Conservation (phyloP, 441 rosid species). For the Erodium moschatum region DNA sequence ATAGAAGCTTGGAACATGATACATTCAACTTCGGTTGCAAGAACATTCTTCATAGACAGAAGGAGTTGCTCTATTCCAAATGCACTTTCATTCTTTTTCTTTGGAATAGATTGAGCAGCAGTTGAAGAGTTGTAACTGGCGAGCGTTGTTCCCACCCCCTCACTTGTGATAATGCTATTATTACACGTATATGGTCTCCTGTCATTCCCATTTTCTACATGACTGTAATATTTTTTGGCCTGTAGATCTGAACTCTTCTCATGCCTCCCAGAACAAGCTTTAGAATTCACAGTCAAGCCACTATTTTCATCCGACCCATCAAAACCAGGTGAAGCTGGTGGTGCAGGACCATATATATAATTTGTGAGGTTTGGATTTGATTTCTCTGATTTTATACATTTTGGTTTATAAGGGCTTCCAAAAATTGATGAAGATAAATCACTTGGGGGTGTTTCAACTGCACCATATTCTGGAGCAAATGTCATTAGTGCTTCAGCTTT, state of each 20-base stretch:
- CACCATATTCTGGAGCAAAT: conserved; percentile 96
- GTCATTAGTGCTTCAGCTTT: conserved; percentile 98
- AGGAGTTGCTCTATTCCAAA: conserved; percentile 47
- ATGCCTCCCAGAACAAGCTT: conserved; percentile 39
- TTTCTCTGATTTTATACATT: conserved; percentile 58
- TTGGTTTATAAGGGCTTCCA: conserved; percentile 82
- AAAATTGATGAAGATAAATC: conserved; percentile 60
- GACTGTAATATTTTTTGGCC: conserved; percentile 55
- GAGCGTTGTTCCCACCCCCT: conserved; percentile 37
- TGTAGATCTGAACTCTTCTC: conserved; percentile 31
- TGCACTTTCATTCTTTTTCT: conserved; percentile 45
- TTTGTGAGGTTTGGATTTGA: conserved; percentile 62
- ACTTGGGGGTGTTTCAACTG: conserved; percentile 71
- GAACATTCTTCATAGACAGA: conserved; percentile 54
- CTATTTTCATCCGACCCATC: conserved; percentile 64
- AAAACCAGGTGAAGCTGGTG: conserved; percentile 55
- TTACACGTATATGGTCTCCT: conserved; percentile 33
- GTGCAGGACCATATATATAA: conserved; percentile 76
- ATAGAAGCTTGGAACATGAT: conserved; percentile 84
- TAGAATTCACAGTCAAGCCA: conserved; percentile 36
- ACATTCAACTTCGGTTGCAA: conserved; percentile 86
- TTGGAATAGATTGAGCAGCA: conserved; percentile 43
- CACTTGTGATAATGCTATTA: conserved; percentile 40
- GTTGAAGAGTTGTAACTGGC: conserved; percentile 50
- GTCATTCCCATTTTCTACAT: conserved; percentile 53